Conservation (phyloP, 768 basidiomycete genomes). For the Jaapia argillacea region DNA sequence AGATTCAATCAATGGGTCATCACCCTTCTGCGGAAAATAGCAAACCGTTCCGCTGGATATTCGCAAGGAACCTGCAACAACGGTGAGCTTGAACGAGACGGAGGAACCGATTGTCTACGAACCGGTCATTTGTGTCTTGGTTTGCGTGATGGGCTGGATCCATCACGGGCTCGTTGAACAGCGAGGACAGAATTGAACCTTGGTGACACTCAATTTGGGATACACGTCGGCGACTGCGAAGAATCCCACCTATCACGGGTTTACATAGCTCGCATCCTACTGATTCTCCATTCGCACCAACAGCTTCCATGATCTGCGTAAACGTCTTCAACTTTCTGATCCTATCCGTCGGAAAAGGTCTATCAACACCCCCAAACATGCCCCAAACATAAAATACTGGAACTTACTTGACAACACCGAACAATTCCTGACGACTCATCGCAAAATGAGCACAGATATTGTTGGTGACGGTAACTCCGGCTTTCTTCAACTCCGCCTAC, state of each 20-base stretch:
- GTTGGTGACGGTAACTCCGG: conserved; percentile 46
- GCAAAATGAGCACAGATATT: conserved; percentile 58
- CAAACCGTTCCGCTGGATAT: conserved; percentile 57
- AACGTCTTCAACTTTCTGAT: conserved; percentile 54
- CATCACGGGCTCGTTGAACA: conserved; percentile 60
- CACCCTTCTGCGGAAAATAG: neutral
- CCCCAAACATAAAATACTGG: too few relatives aligned
- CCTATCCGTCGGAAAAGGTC: conserved; percentile 24
- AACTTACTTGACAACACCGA: conserved; percentile 42
- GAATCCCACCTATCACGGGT: conserved; percentile 53
- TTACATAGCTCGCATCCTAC: conserved; percentile 70
- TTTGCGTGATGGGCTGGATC: conserved; percentile 52
- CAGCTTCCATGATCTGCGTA: conserved; percentile 37
- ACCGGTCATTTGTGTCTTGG: conserved; percentile 61
- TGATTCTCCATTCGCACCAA: conserved; percentile 35
- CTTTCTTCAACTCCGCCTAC: conserved; percentile 58
- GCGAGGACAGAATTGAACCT: conserved; percentile 33
- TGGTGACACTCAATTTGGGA: too few relatives aligned
- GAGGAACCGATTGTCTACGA: conserved; percentile 4
- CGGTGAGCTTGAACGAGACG: neutral
- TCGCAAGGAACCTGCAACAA: conserved; percentile 43
- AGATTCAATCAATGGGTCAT: neutral
- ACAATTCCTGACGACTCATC: conserved; percentile 56
- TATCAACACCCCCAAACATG: too few relatives aligned
- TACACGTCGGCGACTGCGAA: too few relatives aligned